Evolutionary conservation across 225 moss, liverwort and hornwort genomes (phyloP), one percentile per base, ranked within the genome.

Genomic region (Asterella californica): DNA sequence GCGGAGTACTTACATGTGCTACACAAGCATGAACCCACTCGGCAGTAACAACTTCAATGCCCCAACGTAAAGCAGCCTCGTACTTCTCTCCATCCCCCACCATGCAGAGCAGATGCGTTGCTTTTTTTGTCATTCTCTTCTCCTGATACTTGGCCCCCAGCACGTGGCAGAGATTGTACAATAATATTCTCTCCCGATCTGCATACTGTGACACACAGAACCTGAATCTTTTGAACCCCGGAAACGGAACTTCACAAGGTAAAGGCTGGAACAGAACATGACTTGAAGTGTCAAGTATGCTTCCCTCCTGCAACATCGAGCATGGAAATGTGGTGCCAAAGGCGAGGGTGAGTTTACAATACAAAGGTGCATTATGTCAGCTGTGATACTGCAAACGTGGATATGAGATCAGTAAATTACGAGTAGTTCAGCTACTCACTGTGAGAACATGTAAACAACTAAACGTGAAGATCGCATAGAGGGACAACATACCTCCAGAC

Each of bases 61-160:
- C 91, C 82, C 90, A 90, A 66, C 83, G 82, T 84, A 88, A 82
- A 12, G 96, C 91, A 76, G 87, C 88, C 76, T 94, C 91, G 10
- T 90, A 94, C 82, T 96, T 96, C 49, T 92, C 92, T 79, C 96
- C 96, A 54, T 87, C 92, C 79, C 91, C 90, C 34, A 90, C 91
- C 83, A 86, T 96, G 89, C 94, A 94, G 71, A 96, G 83, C 70
- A 96, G 84, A 85, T 96, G 94, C 38, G 96, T 92, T 19, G 90
- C 83, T 79, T 77, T 90, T 57, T 77, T 90, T 60, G 82, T 94
- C 80, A 94, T 86, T 62, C 75, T 90, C 82, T 90, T 94, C 76
- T 90, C 88, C 65, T 89, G 87, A 68, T 91, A 91, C 84, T 90
- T 94, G 30, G 88, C 90, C 82, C 85, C 85, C 36, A 96, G 71